Evolutionary conservation across 2,329 filamentous ascomycete genomes (phyloP).

Genomic region (Arthroderma sp.): DNA sequence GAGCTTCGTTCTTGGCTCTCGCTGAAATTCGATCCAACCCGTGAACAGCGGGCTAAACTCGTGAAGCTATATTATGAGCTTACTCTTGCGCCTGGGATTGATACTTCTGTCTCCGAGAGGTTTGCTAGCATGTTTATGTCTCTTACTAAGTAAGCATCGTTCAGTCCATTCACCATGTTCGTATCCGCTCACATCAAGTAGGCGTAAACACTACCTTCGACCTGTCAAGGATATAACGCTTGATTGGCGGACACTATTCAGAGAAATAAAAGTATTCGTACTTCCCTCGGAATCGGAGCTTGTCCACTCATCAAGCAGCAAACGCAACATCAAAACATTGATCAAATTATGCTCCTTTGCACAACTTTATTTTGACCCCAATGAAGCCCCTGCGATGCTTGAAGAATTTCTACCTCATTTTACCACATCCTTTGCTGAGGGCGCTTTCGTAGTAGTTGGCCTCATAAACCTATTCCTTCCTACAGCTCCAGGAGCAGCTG

Average conservation of each 20-base stretch:
- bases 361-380: constrained; percentile 84
- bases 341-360: constrained; percentile 83
- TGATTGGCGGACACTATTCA: constrained; percentile 88
- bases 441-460: constrained; percentile 84
- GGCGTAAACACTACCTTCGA: constrained; percentile 89
- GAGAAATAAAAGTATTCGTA: constrained; percentile 81
- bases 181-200: constrained; percentile 24
- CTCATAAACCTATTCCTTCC: constrained; percentile 78
- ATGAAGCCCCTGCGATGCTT: constrained; percentile 67
- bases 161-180: background rate
- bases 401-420: constrained; percentile 76
- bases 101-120: constrained; percentile 66
- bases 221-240: constrained; percentile 78
- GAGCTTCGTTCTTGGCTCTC: constrained; percentile 92
- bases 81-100: constrained; percentile 75
- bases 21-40: constrained; percentile 92
- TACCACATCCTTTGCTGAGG: constrained; percentile 81
- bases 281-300: constrained; percentile 66
- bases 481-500: constrained; percentile 56
- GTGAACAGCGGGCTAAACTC: constrained; percentile 67
- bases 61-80: constrained; percentile 92
- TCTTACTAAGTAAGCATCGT: constrained; percentile 66
- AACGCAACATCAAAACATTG: constrained; percentile 57
- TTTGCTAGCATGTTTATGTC: constrained; percentile 96
- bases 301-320: constrained; percentile 48